Evolutionary conservation across 2,329 filamentous ascomycete species (phyloP).

Genomic region (Ilyonectria destructans): DNA sequence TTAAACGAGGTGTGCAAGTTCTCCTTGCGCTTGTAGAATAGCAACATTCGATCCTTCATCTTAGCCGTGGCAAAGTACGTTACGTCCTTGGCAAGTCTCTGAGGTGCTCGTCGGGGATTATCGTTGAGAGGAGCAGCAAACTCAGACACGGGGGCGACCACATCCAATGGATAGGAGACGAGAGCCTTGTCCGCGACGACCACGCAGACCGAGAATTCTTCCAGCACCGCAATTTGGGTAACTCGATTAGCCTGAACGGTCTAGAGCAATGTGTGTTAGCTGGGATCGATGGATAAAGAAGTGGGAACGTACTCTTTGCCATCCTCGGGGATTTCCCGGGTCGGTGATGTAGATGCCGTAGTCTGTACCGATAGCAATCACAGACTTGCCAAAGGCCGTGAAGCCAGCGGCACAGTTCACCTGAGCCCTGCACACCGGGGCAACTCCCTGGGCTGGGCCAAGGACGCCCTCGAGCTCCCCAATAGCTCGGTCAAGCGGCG

Average conservation of each 20-base stretch:
- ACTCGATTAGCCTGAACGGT: slow-evolving; percentile 84
- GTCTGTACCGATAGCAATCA: slow-evolving; percentile 96
- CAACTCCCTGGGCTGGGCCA: slow-evolving; percentile 78
- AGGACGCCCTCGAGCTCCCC: slow-evolving; percentile 88
- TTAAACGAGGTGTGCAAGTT: slow-evolving; percentile 95
- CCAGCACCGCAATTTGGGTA: slow-evolving; percentile 93
- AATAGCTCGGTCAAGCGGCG: slow-evolving; percentile 92
- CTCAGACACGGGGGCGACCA: slow-evolving; percentile 77
- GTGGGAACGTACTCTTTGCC: slow-evolving; percentile 80
- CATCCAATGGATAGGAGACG: slow-evolving; percentile 94
- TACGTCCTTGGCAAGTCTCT: slow-evolving; percentile 93
- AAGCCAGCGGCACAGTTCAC: slow-evolving; percentile 97
- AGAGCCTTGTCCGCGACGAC: slow-evolving; percentile 93
- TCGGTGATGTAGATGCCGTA: slow-evolving; percentile 94
- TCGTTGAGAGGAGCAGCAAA: slow-evolving; percentile 77
- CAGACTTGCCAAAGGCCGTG: slow-evolving; percentile 84
- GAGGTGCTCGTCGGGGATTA: slow-evolving; percentile 87
- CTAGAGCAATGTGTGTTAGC: slow-evolving; percentile 61
- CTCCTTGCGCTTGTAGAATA: slow-evolving; percentile 98
- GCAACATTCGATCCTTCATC: slow-evolving; percentile 96
- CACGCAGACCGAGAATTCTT: slow-evolving; percentile 95
- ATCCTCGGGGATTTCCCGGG: slow-evolving; percentile 89
- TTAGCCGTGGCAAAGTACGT: slow-evolving; percentile 96
- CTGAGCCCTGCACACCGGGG: slow-evolving; percentile 85
- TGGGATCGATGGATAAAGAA: neutral